phyloP scores from a whole-genome alignment of 495 filamentous ascomycete genomes.

The Tricharina praecox region DNA sequence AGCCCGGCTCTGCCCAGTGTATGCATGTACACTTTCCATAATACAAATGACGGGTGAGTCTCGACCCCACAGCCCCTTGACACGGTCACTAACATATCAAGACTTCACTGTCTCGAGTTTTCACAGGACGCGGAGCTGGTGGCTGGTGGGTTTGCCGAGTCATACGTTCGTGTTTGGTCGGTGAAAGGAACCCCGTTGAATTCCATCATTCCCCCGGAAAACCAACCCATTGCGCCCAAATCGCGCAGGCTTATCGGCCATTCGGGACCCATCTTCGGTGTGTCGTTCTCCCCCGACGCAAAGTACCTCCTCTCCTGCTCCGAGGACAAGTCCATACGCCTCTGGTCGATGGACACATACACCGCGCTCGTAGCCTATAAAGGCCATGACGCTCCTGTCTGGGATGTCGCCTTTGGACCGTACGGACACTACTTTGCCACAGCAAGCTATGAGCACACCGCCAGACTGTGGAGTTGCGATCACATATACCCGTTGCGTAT shows the following conservation, averaged over 20 bases:
- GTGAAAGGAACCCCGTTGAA: conserved; percentile 57
- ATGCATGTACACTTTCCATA: conserved; percentile 95
- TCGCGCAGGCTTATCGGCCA: conserved; percentile 80
- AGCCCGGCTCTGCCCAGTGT: conserved; percentile 40
- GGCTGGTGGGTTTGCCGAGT: conserved; percentile 75
- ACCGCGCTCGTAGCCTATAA: conserved; percentile 83
- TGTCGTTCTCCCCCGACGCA: conserved; percentile 73
- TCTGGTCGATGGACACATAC: conserved; percentile 88
- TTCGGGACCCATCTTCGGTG: conserved; percentile 67
- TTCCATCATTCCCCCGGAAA: conserved; percentile 29
- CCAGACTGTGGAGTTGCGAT: conserved; percentile 77
- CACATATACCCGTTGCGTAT: conserved; percentile 77
- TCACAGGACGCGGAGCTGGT: conserved; percentile 72
- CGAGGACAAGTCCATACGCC: conserved; percentile 66
- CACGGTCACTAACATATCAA: conserved; percentile 28
- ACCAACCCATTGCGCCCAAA: conserved; percentile 34
- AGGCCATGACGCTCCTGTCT: conserved; percentile 72
- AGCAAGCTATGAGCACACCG: conserved; percentile 70
- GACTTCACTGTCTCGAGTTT: conserved; percentile 81
- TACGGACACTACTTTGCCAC: conserved; percentile 92
- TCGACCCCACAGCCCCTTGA: background rate
- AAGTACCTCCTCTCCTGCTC: conserved; percentile 73
- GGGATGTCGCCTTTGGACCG: conserved; percentile 78
- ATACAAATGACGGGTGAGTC: conserved; percentile 70
- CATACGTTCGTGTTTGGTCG: conserved; percentile 86